phyloP scores from a whole-genome alignment of 495 filamentous ascomycete species.

The Daldinia decipiens region DNA sequence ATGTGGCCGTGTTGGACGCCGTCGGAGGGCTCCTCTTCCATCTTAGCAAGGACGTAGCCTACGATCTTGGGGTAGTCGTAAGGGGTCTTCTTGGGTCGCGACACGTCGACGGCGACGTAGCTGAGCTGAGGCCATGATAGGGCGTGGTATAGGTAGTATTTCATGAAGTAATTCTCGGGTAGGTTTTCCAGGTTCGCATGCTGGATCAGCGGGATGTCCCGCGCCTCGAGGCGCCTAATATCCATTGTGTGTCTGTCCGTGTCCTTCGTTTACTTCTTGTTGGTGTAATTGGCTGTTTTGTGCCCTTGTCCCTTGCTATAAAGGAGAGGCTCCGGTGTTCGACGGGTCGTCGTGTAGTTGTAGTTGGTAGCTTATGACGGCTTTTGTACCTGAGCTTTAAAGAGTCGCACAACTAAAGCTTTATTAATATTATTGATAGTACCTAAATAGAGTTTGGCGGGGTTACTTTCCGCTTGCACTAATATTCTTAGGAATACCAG shows the following conservation, averaged over 20 bases:
- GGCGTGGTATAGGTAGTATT: conserved; percentile 99
- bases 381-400: no score
- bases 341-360: background rate
- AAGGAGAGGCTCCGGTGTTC: background rate
- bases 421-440: conserved; percentile 31
- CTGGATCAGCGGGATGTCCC: conserved; percentile 93
- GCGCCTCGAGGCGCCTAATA: conserved; percentile 76
- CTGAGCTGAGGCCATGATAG: conserved; percentile 97
- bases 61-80: conserved; percentile 96
- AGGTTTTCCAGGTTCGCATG: conserved; percentile 98
- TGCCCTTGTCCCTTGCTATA: background rate
- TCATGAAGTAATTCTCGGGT: conserved; percentile 99
- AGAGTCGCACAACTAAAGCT: background rate
- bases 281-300: background rate
- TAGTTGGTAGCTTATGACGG: conserved; percentile 10
- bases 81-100: conserved; percentile 76
- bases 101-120: conserved; percentile 93
- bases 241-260: conserved; percentile 66
- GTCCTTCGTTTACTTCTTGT: background rate
- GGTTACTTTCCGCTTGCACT: background rate
- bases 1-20: conserved; percentile 96
- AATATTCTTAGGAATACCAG: background rate
- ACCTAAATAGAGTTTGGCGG: background rate
- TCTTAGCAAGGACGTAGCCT: conserved; percentile 98
- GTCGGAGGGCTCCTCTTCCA: conserved; percentile 97